Base-by-base conservation (phyloP, 208 protist species). In the Trypanosoma lewisi region DNA sequence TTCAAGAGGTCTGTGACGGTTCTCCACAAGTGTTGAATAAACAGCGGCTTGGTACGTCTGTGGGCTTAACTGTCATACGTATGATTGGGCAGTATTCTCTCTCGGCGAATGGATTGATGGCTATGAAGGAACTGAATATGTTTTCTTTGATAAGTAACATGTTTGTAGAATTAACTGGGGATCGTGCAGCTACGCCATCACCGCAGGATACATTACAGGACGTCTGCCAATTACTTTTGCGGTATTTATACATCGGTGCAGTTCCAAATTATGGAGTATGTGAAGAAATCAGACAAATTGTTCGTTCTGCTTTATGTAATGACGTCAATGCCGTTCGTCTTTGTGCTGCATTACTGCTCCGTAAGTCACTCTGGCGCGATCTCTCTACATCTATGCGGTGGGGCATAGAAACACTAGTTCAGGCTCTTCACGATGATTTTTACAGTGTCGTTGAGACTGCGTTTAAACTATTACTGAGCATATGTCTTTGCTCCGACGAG, bases 261-360 rank as follows among this genome's bases (percentile, higher is more conserved):
- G 90, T 96, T 42, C 86, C 90, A 1, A 96, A 96, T 74, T 92
- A 88, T 73, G 90, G 90, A 39, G 87, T 96, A 42, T 93, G 90
- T 78, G 82, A 94, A 31, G 86, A 91, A 50, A 89, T 96, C 53
- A 82, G 90, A 5, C 75, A 86, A 51, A 80, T 73, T 25, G 82
- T 92, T 61, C 85, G 82, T 19, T 63, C 54, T 25, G 85, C 86
- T 23, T 62, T 96, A 27, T 53, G 58, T 27, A 87, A 90, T 70
- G 66, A 76, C 16, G 77, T 76, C 42, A 79, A 81, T 54, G 50
- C 80, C 12, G 83, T 96, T 42, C 86, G 90, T 6, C 71, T 96
- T 49, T 93, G 87, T 72, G 90, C 87, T 7, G 73, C 75, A 23
- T 78, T 65, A 63, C 86, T 91, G 68, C 75, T 96, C 21, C 76